Evolutionary conservation across 805 yeast genomes (phyloP).

Genomic region (Metschnikowia amazonensis): DNA sequence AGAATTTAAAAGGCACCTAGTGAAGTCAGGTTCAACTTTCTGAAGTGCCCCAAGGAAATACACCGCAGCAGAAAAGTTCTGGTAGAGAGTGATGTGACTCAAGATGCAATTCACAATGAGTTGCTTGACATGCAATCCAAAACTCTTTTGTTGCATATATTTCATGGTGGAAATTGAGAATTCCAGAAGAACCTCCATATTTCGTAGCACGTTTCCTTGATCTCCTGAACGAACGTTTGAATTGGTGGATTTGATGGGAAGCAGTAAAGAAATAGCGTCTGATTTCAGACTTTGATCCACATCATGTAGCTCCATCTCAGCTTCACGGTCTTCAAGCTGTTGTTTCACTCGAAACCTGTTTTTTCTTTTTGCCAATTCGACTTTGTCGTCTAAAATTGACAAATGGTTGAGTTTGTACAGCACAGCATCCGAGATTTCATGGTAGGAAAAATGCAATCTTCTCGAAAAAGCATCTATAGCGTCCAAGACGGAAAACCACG

Average conservation of each 20-base stretch:
- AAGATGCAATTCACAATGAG: constrained; percentile 35
- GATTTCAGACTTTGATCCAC: background rate
- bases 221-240: constrained; percentile 22
- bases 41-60: constrained; percentile 27
- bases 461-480: constrained; percentile 27
- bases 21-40: background rate
- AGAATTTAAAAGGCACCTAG: constrained; percentile 12
- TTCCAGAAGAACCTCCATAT: constrained; percentile 21
- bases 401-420: constrained; percentile 28
- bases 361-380: constrained; percentile 15
- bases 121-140: constrained; percentile 13
- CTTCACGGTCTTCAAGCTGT: background rate
- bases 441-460: constrained; percentile 14
- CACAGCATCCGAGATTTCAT: constrained; percentile 30
- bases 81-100: constrained; percentile 32
- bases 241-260: constrained; percentile 24
- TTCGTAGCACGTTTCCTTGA: constrained; percentile 33
- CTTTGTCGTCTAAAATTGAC: constrained; percentile 24
- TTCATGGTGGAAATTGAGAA: constrained; percentile 25
- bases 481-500: constrained; percentile 29
- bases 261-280: background rate
- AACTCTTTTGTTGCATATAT: constrained; percentile 15
- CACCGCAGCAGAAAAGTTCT: constrained; percentile 32
- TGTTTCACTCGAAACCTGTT: constrained; percentile 3
- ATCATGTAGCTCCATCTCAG: constrained; percentile 2